phyloP scores from a whole-genome alignment of 176 grass and related monocot species.

The maize (Zea mays) region DNA sequence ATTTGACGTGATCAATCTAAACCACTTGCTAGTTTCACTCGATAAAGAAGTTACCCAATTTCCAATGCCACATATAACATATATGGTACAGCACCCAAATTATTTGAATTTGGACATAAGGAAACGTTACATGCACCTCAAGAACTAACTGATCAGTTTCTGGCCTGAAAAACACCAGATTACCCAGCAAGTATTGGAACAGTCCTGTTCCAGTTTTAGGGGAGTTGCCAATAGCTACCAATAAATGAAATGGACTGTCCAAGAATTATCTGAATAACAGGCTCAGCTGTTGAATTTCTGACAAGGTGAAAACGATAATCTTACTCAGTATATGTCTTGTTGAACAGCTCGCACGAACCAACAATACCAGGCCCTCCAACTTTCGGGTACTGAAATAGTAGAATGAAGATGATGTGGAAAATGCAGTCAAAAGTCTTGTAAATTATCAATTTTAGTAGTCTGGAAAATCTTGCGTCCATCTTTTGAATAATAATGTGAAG shows the following conservation, averaged over 20 bases:
- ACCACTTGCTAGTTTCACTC: neutral
- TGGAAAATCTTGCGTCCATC: neutral
- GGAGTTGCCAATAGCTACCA: neutral
- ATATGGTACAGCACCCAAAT: neutral
- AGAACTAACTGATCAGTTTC: neutral
- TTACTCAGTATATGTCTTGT: conserved; percentile 74
- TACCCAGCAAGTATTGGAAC: neutral
- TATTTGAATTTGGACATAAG: neutral
- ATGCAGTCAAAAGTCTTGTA: conserved; percentile 5
- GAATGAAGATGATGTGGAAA: conserved; percentile 9
- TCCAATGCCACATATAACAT: neutral
- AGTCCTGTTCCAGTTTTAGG: neutral
- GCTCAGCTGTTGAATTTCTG: conserved; percentile 19
- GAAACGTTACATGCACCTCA: neutral
- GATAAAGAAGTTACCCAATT: neutral
- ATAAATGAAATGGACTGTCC: conserved; percentile 16
- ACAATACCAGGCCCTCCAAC: conserved; percentile 86
- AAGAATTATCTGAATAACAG: conserved; percentile 10
- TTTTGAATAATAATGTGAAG: conserved; percentile 7
- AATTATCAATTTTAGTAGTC: conserved; percentile 11
- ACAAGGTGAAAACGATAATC: conserved; percentile 42
- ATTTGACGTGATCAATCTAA: neutral
- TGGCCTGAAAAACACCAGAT: neutral
- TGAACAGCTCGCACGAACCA: conserved; percentile 52
- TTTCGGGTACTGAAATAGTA: conserved; percentile 68